Base-by-base conservation (phyloP, 768 basidiomycete species). In the Thelephora aurantiotincta region DNA sequence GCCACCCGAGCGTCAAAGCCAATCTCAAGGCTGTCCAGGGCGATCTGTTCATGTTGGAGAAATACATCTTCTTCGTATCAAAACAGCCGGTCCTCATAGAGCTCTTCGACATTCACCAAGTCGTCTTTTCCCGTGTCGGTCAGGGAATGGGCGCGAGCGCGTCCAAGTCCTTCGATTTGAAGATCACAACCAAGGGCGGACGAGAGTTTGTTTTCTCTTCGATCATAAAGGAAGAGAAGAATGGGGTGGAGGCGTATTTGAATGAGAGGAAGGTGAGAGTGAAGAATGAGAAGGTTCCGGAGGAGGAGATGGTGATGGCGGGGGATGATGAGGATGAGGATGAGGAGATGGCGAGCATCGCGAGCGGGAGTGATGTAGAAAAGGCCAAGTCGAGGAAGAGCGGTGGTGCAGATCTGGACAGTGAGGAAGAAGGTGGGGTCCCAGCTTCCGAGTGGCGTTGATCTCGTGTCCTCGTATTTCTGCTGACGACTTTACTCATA, bases 11-110 rank as follows among this genome's bases (percentile, higher is more conserved):
- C n/a, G 82, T 99, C 67, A 98, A 98, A 67, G 91, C 90, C 56
- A 96, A 97, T 63, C 73, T 98, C 55, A 98, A 98, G 66, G 96
- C 96, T 38, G 75, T 86, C 3, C 91, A 94, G 63, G 96, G 96
- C 51, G 92, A 97, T 61, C 78, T 99, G 30, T 98, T 96, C 75
- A 77, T 98, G 72, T 81, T 99, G 53, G 96, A 98, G 58, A 97
- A 97, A 75, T 89, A 85, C 63, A 74, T 99, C 43, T 90, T 99
- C 66, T 98, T 98, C 68, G 90, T 98, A 51, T 92, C 94, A 48
- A 97, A 98, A 64, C 82, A 87, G 54, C 94, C 96, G 1, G 78
- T 80, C 33, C 81, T 96, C 57, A 75, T 97, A 56, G 89, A 94
- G 55, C 79, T 93, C 52, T 75, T 77, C 46, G 90, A 96, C 55